Percentiles rank a stretch among this genome's conserved stretches.
Conservation (phyloP, 768 basidiomycete species). For the Phallus indusiatus region DNA sequence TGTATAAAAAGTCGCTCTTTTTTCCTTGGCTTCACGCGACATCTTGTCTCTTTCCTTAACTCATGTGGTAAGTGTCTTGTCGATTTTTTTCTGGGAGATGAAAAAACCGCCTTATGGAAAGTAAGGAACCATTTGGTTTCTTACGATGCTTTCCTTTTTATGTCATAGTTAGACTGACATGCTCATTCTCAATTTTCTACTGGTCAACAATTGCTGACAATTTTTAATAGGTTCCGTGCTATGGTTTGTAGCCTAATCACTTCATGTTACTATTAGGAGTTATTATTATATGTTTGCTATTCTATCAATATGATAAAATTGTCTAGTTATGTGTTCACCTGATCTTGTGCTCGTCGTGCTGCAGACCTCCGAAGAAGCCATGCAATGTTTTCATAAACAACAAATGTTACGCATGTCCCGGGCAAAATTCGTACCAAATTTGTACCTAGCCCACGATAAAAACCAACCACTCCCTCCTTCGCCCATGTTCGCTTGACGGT, state of each 20-base stretch:
- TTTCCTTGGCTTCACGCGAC: background rate
- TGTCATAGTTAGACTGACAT: constrained; percentile 13
- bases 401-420: constrained; percentile 96
- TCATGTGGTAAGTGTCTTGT: background rate
- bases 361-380: constrained; percentile 70
- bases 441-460: constrained; percentile 91
- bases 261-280: background rate
- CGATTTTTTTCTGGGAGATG: background rate
- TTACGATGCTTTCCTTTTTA: constrained; percentile 5
- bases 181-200: background rate
- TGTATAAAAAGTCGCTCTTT: background rate
- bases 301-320: background rate
- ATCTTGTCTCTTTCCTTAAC: background rate
- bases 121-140: constrained; percentile 3
- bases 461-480: constrained; percentile 73
- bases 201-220: too few species aligned
- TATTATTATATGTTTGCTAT: background rate
- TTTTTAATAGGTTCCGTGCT: too few species aligned
- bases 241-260: too few species aligned
- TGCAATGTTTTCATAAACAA: constrained; percentile 90
- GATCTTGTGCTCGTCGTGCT: constrained; percentile 32
- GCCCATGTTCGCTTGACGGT: constrained; percentile 75
- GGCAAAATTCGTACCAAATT: constrained; percentile 93
- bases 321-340: background rate
- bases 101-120: background rate